phyloP scores from a whole-genome alignment of 768 basidiomycete genomes.

The Lactarius hengduanensis region DNA sequence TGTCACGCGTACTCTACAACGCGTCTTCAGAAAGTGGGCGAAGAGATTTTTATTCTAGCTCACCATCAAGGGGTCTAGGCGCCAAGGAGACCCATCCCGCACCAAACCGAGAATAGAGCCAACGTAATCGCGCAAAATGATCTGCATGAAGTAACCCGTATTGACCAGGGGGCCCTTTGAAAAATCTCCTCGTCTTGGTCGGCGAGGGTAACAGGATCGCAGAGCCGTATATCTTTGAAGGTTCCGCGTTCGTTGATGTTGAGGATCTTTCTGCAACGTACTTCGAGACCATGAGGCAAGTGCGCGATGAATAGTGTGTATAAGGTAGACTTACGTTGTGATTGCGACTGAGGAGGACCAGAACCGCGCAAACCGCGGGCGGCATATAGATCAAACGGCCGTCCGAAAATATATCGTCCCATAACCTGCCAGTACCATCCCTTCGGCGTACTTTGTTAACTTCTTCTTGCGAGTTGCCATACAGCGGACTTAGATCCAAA shows the following conservation, averaged over 20 bases:
- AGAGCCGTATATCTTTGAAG: constrained; percentile 36
- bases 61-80: constrained; percentile 66
- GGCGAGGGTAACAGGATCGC: constrained; percentile 28
- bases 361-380: constrained; percentile 63
- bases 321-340: constrained; percentile 55
- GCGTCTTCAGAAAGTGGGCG: not conserved
- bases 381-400: constrained; percentile 66
- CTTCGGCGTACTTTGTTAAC: constrained; percentile 52
- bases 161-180: constrained; percentile 68
- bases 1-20: constrained; percentile 50
- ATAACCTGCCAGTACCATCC: constrained; percentile 67
- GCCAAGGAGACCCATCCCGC: constrained; percentile 63
- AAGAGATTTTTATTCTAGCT: constrained; percentile 10
- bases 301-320: not conserved
- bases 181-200: constrained; percentile 78
- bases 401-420: constrained; percentile 71
- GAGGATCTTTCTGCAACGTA: constrained; percentile 64
- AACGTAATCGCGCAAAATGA: constrained; percentile 71
- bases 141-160: constrained; percentile 67
- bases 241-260: constrained; percentile 64
- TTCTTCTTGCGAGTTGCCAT: constrained; percentile 53
- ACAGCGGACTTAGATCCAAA: constrained; percentile 72
- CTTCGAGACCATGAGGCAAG: constrained; percentile 38
- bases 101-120: constrained; percentile 69
- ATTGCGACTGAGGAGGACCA: constrained; percentile 68